Evolutionary conservation across 257 asterid species (phyloP).

Genomic region (Ocimum tenuiflorum): DNA sequence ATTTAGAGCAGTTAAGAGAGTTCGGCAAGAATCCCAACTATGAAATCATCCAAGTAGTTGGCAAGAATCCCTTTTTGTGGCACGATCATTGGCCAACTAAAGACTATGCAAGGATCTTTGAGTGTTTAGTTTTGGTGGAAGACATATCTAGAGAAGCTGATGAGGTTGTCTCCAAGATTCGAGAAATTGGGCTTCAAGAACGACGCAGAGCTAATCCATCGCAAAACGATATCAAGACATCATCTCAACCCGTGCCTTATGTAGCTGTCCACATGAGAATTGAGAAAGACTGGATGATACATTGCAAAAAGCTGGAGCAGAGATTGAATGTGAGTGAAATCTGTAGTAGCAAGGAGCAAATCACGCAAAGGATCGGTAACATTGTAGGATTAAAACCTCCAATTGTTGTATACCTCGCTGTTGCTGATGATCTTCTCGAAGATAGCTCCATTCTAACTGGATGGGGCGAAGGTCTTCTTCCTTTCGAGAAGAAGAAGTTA

Average conservation of each 20-base stretch:
- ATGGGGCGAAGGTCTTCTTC: conserved; percentile 68
- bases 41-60: conserved; percentile 46
- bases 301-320: conserved; percentile 79
- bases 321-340: conserved; percentile 53
- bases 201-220: background rate
- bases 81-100: conserved; percentile 86
- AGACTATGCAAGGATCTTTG: conserved; percentile 73
- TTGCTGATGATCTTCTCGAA: conserved; percentile 85
- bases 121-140: conserved; percentile 66
- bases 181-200: conserved; percentile 41
- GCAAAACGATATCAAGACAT: background rate
- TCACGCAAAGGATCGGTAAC: conserved; percentile 58
- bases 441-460: conserved; percentile 53
- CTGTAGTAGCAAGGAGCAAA: conserved; percentile 74
- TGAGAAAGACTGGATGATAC: conserved; percentile 94
- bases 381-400: conserved; percentile 53
- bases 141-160: conserved; percentile 68
- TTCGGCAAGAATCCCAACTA: conserved; percentile 31
- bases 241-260: conserved; percentile 32
- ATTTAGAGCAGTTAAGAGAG: conserved; percentile 51
- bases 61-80: conserved; percentile 92
- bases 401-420: conserved; percentile 57
- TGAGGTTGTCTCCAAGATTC: conserved; percentile 58
- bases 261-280: conserved; percentile 94
- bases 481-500: conserved; percentile 67